A percentile compares a stretch with the other conserved stretches of the same genome.
phyloP scores from a whole-genome alignment of 225 moss, liverwort and hornwort species.

The Sphagnum contortum region DNA sequence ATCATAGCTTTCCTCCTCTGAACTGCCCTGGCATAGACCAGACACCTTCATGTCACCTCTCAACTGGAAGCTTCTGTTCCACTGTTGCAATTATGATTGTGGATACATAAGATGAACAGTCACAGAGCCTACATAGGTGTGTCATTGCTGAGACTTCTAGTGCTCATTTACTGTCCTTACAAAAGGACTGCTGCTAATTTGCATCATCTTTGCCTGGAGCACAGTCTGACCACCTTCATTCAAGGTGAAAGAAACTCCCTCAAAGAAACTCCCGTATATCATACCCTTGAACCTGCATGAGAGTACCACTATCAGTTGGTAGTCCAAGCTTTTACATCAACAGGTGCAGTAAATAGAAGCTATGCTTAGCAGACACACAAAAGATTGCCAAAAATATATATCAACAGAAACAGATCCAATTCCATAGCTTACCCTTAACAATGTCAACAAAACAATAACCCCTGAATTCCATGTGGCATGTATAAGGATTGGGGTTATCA shows the following conservation, averaged over 20 bases:
- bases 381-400: not conserved
- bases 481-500: conserved; percentile 80
- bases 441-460: conserved; percentile 68
- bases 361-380: not conserved
- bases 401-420: not conserved
- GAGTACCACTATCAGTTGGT: not conserved
- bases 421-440: conserved; percentile 49
- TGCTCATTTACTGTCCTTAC: no score
- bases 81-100: no score
- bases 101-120: no score
- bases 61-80: no score
- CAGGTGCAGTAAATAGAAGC: not conserved
- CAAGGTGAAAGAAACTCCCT: not conserved
- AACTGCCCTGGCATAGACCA: no score
- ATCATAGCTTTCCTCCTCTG: no score
- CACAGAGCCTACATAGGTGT: no score
- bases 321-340: not conserved
- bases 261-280: conserved; percentile 84
- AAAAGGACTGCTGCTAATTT: no score
- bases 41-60: no score
- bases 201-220: no score
- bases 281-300: conserved; percentile 85
- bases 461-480: conserved; percentile 97
- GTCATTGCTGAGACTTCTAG: no score
- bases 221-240: not conserved